Evolutionary conservation across 495 filamentous ascomycete species (phyloP).

Genomic region (Neurospora pannonica): DNA sequence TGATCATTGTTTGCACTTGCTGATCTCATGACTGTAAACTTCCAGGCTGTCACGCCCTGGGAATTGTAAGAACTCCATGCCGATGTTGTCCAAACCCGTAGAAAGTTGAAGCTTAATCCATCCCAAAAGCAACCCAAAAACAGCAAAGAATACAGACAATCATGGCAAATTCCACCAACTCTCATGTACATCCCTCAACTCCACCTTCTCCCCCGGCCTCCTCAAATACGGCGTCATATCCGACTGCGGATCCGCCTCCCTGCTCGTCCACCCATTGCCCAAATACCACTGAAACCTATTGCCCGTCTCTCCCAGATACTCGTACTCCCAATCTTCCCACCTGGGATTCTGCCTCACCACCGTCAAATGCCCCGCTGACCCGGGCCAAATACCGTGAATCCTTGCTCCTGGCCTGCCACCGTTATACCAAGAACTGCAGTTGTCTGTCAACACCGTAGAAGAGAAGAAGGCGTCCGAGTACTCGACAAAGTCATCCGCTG

Average conservation of each 20-base stretch:
- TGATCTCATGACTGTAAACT: background rate
- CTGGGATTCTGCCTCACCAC: conserved; percentile 49
- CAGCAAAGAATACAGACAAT: background rate
- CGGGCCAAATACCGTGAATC: conserved; percentile 59
- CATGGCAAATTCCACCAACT: conserved; percentile 31
- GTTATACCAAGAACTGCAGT: conserved; percentile 65
- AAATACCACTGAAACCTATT: conserved; percentile 38
- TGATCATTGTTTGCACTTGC: background rate
- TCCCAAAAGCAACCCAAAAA: background rate
- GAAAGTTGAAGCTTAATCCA: background rate
- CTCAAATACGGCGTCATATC: conserved; percentile 35
- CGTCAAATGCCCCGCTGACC: conserved; percentile 49
- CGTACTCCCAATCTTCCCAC: conserved; percentile 68
- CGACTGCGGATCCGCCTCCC: conserved; percentile 24
- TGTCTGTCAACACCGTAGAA: conserved; percentile 50
- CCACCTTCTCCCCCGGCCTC: conserved; percentile 20
- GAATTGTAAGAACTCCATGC: background rate
- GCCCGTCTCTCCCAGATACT: conserved; percentile 34
- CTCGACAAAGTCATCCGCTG: conserved; percentile 53
- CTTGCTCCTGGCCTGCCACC: conserved; percentile 45
- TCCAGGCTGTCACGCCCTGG: background rate
- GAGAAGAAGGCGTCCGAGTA: conserved; percentile 54
- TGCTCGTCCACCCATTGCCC: conserved; percentile 32
- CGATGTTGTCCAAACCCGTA: background rate
- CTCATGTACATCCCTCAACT: conserved; percentile 33